A percentile compares a stretch with the other conserved stretches of the same genome.
Evolutionary conservation across 805 yeast species (phyloP).

Genomic region (Grigorovia humatica): DNA sequence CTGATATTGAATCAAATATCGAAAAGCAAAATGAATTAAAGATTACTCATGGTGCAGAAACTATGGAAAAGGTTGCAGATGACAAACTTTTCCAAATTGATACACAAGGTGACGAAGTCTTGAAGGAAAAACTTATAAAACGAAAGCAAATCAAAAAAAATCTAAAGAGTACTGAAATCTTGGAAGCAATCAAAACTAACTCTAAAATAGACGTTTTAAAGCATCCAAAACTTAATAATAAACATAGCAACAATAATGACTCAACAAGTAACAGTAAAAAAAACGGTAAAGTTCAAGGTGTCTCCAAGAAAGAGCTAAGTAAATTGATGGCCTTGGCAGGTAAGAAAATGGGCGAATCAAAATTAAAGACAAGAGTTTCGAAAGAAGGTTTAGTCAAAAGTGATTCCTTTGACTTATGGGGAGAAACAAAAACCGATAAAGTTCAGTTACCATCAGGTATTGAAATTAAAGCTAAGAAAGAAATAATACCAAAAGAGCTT

Average conservation of each 20-base stretch:
- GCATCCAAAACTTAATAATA: conserved; percentile 23
- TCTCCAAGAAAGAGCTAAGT: conserved; percentile 50
- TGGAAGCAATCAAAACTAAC: conserved; percentile 41
- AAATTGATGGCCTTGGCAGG: conserved; percentile 72
- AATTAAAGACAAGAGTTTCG: conserved; percentile 37
- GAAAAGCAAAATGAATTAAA: conserved; percentile 57
- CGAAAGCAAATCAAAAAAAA: conserved; percentile 32
- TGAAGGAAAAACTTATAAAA: conserved; percentile 33
- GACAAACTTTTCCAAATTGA: conserved; percentile 41
- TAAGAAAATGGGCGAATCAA: conserved; percentile 45
- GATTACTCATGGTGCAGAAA: conserved; percentile 26
- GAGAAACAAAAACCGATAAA: conserved; percentile 17
- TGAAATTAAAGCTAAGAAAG: conserved; percentile 13
- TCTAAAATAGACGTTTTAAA: conserved; percentile 67
- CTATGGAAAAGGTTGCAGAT: conserved; percentile 17
- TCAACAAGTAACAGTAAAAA: conserved; percentile 16
- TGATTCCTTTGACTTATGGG: conserved; percentile 65
- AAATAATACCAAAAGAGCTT: conserved; percentile 33
- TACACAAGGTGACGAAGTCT: conserved; percentile 47
- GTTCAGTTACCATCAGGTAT: conserved; percentile 18
- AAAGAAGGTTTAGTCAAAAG: conserved; percentile 53
- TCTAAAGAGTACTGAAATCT: conserved; percentile 57
- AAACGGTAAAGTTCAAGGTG: conserved; percentile 44
- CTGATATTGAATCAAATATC: conserved; percentile 62
- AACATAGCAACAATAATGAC: conserved; percentile 21